Percentiles rank a stretch among this genome's conserved stretches.
phyloP scores from a whole-genome alignment of 169 alveolate species.

The Cryptosporidium tyzzeri region DNA sequence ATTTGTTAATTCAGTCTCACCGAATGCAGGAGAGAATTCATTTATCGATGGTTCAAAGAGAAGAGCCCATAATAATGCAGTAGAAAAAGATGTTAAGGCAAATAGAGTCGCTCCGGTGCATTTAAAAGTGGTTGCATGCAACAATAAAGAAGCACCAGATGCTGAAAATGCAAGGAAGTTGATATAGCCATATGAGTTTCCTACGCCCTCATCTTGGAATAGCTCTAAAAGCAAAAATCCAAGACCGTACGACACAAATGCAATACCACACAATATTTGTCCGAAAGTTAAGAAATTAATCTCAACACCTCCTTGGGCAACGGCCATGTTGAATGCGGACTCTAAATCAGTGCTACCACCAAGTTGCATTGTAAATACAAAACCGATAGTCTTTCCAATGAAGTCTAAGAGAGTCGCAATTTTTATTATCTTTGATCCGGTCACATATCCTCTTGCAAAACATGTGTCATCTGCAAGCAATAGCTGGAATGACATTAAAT shows the following conservation, averaged over 20 bases:
- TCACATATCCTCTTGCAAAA: constrained; percentile 94
- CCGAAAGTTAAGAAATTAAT: constrained; percentile 90
- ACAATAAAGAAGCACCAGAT: constrained; percentile 38
- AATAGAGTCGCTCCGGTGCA: constrained; percentile 82
- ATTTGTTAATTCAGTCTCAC: constrained; percentile 92
- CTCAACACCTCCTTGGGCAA: constrained; percentile 92
- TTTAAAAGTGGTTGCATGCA: constrained; percentile 82
- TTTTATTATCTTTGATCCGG: constrained; percentile 91
- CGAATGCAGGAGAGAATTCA: constrained; percentile 91
- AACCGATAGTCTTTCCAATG: constrained; percentile 90
- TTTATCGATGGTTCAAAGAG: constrained; percentile 92
- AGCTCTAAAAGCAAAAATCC: constrained; percentile 91
- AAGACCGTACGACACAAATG: constrained; percentile 88
- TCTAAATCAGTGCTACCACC: constrained; percentile 88
- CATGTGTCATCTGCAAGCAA: constrained; percentile 93
- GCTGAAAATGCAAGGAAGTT: constrained; percentile 78
- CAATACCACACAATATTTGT: constrained; percentile 88
- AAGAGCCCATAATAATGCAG: constrained; percentile 90
- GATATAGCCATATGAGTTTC: constrained; percentile 92
- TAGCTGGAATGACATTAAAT: constrained; percentile 90
- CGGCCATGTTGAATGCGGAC: constrained; percentile 87
- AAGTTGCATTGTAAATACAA: constrained; percentile 89
- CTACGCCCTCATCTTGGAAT: constrained; percentile 94
- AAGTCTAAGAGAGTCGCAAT: constrained; percentile 92
- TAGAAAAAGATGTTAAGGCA: constrained; percentile 87